A percentile compares a stretch with the other conserved stretches of the same genome.
Evolutionary conservation across 352 stramenopile genomes (phyloP).

Genomic region (Pythium grandisporangium): DNA sequence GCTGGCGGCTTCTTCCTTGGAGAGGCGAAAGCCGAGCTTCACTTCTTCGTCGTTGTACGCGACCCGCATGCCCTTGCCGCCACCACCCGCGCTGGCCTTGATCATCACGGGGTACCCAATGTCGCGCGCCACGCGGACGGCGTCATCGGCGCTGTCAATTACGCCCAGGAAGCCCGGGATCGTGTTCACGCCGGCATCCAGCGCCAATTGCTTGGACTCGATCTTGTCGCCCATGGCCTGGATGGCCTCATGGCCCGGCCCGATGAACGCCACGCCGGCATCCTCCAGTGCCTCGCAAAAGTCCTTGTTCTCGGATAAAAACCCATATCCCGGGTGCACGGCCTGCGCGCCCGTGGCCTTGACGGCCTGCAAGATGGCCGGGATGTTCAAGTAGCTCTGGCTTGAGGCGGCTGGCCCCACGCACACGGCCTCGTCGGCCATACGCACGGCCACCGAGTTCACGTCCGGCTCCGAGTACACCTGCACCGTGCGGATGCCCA

Average conservation of each 20-base stretch:
- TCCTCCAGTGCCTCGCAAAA: slow-evolving; percentile 67
- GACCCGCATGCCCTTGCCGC: slow-evolving; percentile 96
- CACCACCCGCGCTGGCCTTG: slow-evolving; percentile 90
- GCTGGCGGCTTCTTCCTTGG: slow-evolving; percentile 81
- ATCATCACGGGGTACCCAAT: slow-evolving; percentile 92
- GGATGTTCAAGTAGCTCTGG: slow-evolving; percentile 74
- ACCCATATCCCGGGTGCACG: slow-evolving; percentile 88
- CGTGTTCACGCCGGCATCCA: slow-evolving; percentile 66
- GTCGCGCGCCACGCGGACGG: slow-evolving; percentile 68
- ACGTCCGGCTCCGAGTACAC: slow-evolving; percentile 87
- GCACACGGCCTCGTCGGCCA: slow-evolving; percentile 61
- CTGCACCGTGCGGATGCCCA: slow-evolving; percentile 88
- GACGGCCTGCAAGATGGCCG: slow-evolving; percentile 66
- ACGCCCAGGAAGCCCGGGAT: slow-evolving; percentile 86
- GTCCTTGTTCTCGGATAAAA: slow-evolving; percentile 82
- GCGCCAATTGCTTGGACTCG: slow-evolving; percentile 84
- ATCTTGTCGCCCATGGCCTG: slow-evolving; percentile 90
- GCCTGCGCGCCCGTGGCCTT: slow-evolving; percentile 59
- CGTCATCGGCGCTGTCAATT: slow-evolving; percentile 48
- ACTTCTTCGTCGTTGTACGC: slow-evolving; percentile 89
- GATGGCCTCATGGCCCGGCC: slow-evolving; percentile 81
- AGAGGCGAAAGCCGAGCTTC: slow-evolving; percentile 74
- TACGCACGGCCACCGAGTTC: slow-evolving; percentile 65
- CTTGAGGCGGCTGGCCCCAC: slow-evolving; percentile 55
- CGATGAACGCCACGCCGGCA: slow-evolving; percentile 86